phyloP scores from a whole-genome alignment of 2,329 filamentous ascomycete genomes.

The Drechslerella coelobrocha region DNA sequence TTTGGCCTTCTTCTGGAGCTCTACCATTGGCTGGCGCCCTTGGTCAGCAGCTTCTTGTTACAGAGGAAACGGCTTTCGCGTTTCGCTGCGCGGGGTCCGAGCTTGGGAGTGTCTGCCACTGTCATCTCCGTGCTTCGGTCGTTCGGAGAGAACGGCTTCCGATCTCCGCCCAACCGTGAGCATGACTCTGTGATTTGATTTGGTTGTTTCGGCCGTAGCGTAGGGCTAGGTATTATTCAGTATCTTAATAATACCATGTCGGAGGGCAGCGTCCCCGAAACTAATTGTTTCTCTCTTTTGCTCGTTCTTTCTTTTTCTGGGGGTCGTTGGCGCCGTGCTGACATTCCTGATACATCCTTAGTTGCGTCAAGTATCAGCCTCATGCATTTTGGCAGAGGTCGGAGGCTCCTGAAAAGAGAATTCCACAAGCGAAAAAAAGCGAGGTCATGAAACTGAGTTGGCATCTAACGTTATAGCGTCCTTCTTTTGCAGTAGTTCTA shows the following conservation, averaged over 20 bases:
- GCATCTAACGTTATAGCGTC: not conserved
- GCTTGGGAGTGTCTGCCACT: conserved; percentile 4
- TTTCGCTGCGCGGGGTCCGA: conserved; percentile 47
- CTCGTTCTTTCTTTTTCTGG: too few relatives aligned
- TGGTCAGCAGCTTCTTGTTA: not conserved
- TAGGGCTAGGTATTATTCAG: not conserved
- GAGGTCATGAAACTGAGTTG: not conserved
- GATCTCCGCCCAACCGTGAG: conserved; percentile 11
- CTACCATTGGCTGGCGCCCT: conserved; percentile 1
- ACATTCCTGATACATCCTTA: conserved; percentile 43
- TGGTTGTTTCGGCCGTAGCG: not conserved
- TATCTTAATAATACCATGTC: too few relatives aligned
- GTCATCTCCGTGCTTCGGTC: conserved; percentile 4
- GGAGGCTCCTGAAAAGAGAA: not conserved
- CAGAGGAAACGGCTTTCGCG: conserved; percentile 11
- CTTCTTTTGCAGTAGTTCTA: too few relatives aligned
- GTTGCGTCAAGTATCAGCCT: conserved; percentile 43
- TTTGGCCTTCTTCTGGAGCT: not conserved
- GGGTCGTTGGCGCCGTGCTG: conserved; percentile 22
- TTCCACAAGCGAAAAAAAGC: not conserved
- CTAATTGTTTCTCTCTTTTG: too few relatives aligned
- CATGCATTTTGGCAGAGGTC: conserved; percentile 24
- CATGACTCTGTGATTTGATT: not conserved
- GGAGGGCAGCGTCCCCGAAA: too few relatives aligned
- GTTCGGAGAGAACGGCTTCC: conserved; percentile 43